phyloP scores from a whole-genome alignment of 192 early-diverging fungal species.

The Gaertneriomyces sp. region DNA sequence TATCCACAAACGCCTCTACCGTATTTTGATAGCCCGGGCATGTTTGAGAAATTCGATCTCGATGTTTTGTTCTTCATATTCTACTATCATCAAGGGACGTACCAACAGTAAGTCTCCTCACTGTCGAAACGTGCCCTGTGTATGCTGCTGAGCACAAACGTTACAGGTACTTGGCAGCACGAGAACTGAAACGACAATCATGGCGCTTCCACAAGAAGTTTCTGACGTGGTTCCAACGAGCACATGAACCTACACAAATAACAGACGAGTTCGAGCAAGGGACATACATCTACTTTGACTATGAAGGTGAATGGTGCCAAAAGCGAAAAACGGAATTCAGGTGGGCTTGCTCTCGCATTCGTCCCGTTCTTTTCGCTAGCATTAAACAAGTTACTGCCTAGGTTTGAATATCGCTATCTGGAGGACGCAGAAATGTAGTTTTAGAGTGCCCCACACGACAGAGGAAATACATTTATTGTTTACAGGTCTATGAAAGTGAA shows the following conservation, averaged over 20 bases:
- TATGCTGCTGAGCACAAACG: constrained; percentile 12
- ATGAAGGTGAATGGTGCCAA: constrained; percentile 95
- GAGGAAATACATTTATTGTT: too few relatives aligned
- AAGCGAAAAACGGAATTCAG: constrained; percentile 93
- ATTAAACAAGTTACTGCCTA: background rate
- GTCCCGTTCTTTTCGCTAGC: background rate
- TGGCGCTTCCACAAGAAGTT: constrained; percentile 99
- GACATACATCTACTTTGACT: constrained; percentile 98
- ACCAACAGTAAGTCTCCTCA: constrained; percentile 76
- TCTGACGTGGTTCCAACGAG: constrained; percentile 97
- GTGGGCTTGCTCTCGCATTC: constrained; percentile 32
- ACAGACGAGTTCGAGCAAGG: constrained; percentile 98
- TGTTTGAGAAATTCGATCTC: constrained; percentile 89
- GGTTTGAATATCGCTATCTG: constrained; percentile 30
- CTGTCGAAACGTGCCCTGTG: background rate
- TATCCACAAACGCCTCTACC: constrained; percentile 81
- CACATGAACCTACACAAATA: constrained; percentile 91
- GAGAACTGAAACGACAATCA: constrained; percentile 92
- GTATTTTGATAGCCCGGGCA: constrained; percentile 75
- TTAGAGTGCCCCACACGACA: too few relatives aligned
- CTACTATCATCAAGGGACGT: constrained; percentile 95
- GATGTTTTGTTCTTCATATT: constrained; percentile 98
- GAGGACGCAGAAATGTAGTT: constrained; percentile 34
- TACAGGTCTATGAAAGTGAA: too few relatives aligned
- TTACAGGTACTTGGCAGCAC: constrained; percentile 79